Evolutionary conservation across 352 stramenopile genomes (phyloP), one percentile per base, ranked within the genome.

Genomic region (Pelagophyceae sp.): DNA sequence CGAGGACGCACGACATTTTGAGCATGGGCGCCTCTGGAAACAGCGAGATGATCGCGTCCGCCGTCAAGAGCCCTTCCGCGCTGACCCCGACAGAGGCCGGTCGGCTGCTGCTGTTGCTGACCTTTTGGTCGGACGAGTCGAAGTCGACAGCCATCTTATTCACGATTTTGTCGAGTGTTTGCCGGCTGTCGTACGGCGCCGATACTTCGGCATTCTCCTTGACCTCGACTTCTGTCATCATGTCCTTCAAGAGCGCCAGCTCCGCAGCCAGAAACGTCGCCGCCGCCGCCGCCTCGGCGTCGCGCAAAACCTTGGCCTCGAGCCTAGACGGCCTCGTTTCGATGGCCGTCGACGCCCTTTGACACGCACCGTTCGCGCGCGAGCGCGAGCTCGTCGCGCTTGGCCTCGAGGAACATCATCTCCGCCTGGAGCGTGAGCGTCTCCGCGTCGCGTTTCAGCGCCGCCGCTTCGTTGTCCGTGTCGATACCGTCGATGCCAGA

Each of bases 331-430:
- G 15, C 60, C 25, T 67, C 17, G 15, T 29, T 67, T 67, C 31
- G 60, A 67, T 31, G 25, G 25, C 60, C 5, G 25, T 32, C 60
- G 45, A 67, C 5, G 60, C 11, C 11, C 5, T 29, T 67, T 15
- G n/a, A 6, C 61, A 23, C 61, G 61, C 3, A 29, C 29, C 61
- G 61, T 31, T 71, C 29, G 3, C 31, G 3, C 3, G 11, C 1
- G 11, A 71, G 61, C n/a, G 29, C 15, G 31, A 71, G 61, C 61
- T 71, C 61, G 3, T 17, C 61, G 15, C 25, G 17, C 61, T 37
- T 17, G n/a, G 61, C 61, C 61, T 71, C 61, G 61, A 71, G 61
- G 29, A 27, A 31, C n/a, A 71, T 15, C 61, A 40, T 71, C 61
- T 71, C 61, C 29, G 61, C 61, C 61, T 71, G n/a, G 29, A 71